phyloP scores from a whole-genome alignment of 73 alveolate genomes.

The Strombidium stylifer region DNA sequence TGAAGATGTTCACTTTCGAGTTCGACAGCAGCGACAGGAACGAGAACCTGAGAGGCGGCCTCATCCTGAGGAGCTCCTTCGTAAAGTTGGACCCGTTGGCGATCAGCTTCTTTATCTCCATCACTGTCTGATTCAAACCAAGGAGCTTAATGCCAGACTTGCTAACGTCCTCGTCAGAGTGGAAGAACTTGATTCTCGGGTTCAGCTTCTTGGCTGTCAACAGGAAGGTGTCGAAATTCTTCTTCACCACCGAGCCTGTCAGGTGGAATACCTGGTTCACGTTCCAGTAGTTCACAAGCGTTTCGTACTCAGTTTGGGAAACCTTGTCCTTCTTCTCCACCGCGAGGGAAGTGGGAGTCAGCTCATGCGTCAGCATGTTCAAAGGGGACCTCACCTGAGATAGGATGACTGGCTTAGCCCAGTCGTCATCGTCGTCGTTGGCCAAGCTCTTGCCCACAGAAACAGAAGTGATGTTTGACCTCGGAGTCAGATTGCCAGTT shows the following conservation, averaged over 20 bases:
- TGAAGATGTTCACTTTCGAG: constrained; percentile 23
- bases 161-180: neutral
- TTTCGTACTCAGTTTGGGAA: constrained; percentile 1
- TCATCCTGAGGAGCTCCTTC: neutral
- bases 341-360: neutral
- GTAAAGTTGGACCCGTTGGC: neutral
- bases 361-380: no score
- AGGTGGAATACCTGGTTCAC: constrained; percentile 1
- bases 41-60: constrained; percentile 15
- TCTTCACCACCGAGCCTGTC: neutral
- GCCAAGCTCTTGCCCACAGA: no score
- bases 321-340: constrained; percentile 20
- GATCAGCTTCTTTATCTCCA: neutral
- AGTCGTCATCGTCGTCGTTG: neutral
- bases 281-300: constrained; percentile 26
- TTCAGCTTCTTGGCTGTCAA: neutral
- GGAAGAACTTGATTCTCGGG: neutral
- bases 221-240: neutral
- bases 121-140: neutral
- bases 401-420: neutral
- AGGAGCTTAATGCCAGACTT: neutral
- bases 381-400: no score
- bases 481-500: no score
- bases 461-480: neutral
- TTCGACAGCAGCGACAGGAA: constrained; percentile 24